These are phyloP conservation scores for Gossypium aridum DNA, from an alignment of 441 rosid species.

Conservation along the genomic window DNA sequence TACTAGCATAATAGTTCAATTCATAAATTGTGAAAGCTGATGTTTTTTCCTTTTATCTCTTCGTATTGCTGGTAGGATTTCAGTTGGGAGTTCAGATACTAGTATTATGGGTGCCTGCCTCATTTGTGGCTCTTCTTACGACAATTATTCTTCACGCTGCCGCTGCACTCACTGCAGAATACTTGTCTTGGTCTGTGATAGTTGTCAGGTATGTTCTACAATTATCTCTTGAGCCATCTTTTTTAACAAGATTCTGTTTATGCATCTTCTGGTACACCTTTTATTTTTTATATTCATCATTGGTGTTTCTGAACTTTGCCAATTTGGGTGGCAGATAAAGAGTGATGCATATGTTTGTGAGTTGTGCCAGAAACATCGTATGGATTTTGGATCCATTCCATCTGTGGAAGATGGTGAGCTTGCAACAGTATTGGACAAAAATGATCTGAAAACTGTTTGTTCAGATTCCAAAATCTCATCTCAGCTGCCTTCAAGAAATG, in stretches of 20 bases:
- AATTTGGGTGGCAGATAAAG: slow-evolving; percentile 39
- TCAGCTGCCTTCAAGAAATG: slow-evolving; percentile 32
- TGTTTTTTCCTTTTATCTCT: not conserved
- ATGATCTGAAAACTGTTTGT: slow-evolving; percentile 15
- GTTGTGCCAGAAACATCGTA: slow-evolving; percentile 66
- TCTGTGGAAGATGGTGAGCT: slow-evolving; percentile 21
- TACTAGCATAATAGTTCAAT: not conserved
- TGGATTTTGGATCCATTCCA: slow-evolving; percentile 18
- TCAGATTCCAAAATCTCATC: slow-evolving; percentile 21
- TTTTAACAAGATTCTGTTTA: not conserved
- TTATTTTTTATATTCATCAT: not conserved
- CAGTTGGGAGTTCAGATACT: slow-evolving; percentile 74
- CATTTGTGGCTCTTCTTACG: slow-evolving; percentile 57
- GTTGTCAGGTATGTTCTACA: slow-evolving; percentile 49
- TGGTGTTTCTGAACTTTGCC: slow-evolving; percentile 14
- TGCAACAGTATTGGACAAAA: slow-evolving; percentile 8
- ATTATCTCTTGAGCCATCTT: not conserved
- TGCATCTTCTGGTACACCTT: not conserved
- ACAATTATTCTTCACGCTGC: slow-evolving; percentile 78
- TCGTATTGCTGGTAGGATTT: slow-evolving; percentile 46
- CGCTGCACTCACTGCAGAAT: slow-evolving; percentile 74
- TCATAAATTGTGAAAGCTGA: not conserved
- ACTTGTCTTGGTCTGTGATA: slow-evolving; percentile 86
- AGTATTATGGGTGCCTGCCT: slow-evolving; percentile 63
- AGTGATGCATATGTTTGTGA: slow-evolving; percentile 55